Evolutionary conservation across 2,329 filamentous ascomycete genomes (phyloP).

Genomic region (Pyrenochaeta sp.): DNA sequence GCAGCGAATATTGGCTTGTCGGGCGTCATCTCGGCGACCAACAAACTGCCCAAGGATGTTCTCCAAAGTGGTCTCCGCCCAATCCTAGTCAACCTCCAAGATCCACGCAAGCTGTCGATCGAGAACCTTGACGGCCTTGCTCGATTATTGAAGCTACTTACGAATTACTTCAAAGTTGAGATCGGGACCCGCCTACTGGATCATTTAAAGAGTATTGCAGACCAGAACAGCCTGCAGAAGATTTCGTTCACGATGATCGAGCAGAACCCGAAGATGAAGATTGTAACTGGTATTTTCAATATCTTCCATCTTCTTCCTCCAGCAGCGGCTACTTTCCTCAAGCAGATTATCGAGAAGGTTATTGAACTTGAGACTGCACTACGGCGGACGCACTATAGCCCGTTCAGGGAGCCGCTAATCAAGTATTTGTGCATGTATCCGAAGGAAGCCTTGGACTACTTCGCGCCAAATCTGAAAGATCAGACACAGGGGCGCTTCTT

Average conservation of each 20-base stretch:
- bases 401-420: conserved; percentile 88
- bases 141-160: conserved; percentile 86
- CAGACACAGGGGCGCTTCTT: conserved; percentile 90
- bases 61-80: conserved; percentile 92
- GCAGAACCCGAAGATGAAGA: conserved; percentile 90
- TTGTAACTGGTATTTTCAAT: conserved; percentile 93
- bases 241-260: conserved; percentile 96
- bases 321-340: conserved; percentile 90
- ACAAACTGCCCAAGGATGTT: conserved; percentile 93
- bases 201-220: conserved; percentile 90
- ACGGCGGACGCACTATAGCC: conserved; percentile 86
- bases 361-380: conserved; percentile 86
- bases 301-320: conserved; percentile 96
- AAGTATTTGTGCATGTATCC: conserved; percentile 94
- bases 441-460: conserved; percentile 82
- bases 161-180: conserved; percentile 99
- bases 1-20: conserved; percentile 91
- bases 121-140: conserved; percentile 92
- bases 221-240: conserved; percentile 80
- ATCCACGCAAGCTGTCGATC: conserved; percentile 87
- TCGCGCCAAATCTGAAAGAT: conserved; percentile 81
- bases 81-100: conserved; percentile 95
- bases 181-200: conserved; percentile 93
- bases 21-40: conserved; percentile 85
- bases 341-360: conserved; percentile 87